Conservation (phyloP, 2,329 filamentous ascomycete species). For the Cercospora canescens region DNA sequence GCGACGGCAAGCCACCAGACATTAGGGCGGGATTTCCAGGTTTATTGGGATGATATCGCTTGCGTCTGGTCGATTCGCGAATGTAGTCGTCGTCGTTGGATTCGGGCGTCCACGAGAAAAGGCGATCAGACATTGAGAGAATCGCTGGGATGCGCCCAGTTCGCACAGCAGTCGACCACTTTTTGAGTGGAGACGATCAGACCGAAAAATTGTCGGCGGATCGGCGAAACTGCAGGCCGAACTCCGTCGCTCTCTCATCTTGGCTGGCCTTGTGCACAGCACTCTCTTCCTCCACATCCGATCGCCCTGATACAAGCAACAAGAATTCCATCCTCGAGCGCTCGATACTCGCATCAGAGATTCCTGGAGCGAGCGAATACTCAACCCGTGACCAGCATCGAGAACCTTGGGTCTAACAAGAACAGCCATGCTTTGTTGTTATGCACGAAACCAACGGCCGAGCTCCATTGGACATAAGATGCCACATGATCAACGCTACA, state of each 20-base stretch:
- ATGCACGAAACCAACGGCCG: background rate
- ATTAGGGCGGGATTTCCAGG: conserved; percentile 33
- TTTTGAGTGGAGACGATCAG: conserved; percentile 2
- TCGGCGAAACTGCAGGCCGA: background rate
- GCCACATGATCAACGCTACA: background rate
- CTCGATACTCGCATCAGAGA: background rate
- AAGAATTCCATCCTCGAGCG: background rate
- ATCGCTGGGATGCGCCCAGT: background rate
- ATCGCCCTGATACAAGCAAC: background rate
- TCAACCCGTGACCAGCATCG: background rate
- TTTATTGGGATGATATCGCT: conserved; percentile 24
- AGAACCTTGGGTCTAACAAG: background rate
- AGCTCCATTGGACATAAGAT: background rate
- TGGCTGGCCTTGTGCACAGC: background rate
- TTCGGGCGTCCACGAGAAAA: conserved; percentile 11
- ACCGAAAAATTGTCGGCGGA: background rate
- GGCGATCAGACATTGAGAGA: conserved; percentile 4
- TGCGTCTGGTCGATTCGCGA: conserved; percentile 26
- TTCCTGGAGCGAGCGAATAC: background rate
- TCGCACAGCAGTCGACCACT: background rate
- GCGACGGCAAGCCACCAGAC: conserved; percentile 36
- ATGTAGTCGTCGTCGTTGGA: conserved; percentile 32
- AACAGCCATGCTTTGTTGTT: background rate
- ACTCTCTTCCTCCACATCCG: background rate
- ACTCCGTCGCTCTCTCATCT: background rate